These are phyloP conservation scores for Chiua virens DNA, from an alignment of 768 basidiomycete species.

Conservation along the genomic window DNA sequence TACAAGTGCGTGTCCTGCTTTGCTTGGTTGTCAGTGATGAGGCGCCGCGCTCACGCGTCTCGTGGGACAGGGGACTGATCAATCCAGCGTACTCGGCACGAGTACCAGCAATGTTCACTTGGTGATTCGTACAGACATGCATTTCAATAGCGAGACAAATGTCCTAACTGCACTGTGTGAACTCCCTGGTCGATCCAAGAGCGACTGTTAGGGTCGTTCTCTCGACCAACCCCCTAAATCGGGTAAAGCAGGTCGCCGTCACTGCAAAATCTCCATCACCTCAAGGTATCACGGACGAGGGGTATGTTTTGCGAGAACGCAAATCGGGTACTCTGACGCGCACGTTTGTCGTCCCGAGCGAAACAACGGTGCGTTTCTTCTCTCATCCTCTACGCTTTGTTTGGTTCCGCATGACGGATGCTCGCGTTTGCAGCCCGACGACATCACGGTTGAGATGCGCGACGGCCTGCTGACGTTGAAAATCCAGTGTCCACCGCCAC, in stretches of 20 bases:
- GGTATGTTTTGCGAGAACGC: conserved; percentile 53
- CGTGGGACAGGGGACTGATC: conserved; percentile 21
- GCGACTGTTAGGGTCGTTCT: conserved; percentile 60
- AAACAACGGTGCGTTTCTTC: conserved; percentile 51
- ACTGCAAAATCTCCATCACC: conserved; percentile 41
- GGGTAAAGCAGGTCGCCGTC: conserved; percentile 61
- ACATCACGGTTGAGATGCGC: conserved; percentile 54
- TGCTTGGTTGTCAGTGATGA: background rate
- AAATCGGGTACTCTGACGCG: conserved; percentile 51
- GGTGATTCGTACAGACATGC: conserved; percentile 59
- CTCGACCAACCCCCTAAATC: conserved; percentile 59
- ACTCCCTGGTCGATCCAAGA: conserved; percentile 63
- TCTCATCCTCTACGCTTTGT: background rate
- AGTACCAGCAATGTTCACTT: conserved; percentile 23
- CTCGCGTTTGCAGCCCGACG: conserved; percentile 41
- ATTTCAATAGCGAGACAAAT: conserved; percentile 52
- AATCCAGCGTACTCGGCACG: conserved; percentile 22
- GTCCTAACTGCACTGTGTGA: conserved; percentile 62
- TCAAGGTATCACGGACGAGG: conserved; percentile 42
- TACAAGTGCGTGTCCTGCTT: conserved; percentile 22
- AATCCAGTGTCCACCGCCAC: conserved; percentile 50
- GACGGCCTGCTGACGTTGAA: conserved; percentile 61
- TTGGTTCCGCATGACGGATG: too few relatives aligned
- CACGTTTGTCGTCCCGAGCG: conserved; percentile 52
- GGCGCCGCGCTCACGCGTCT: conserved; percentile 11